phyloP scores from a whole-genome alignment of 768 basidiomycete genomes.

The Suillus plorans region DNA sequence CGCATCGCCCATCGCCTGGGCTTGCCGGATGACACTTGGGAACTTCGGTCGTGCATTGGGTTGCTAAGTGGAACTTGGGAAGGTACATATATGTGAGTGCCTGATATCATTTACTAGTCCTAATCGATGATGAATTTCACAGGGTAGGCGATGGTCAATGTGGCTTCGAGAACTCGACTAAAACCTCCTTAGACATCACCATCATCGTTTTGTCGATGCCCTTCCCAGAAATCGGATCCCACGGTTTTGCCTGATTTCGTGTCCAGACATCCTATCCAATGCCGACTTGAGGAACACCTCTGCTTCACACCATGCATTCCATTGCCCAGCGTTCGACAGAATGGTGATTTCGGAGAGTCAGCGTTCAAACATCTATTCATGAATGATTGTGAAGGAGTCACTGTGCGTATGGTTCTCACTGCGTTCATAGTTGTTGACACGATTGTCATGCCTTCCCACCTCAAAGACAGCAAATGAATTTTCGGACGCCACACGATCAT shows the following conservation, averaged over 20 bases:
- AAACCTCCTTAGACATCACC: slow-evolving; percentile 27
- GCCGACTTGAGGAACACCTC: slow-evolving; percentile 44
- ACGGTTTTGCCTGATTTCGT: slow-evolving; percentile 33
- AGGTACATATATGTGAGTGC: slow-evolving; percentile 54
- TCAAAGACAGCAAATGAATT: slow-evolving; percentile 24
- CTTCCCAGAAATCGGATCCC: slow-evolving; percentile 11
- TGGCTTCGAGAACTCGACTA: neutral
- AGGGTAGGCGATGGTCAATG: neutral
- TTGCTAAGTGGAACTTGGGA: slow-evolving; percentile 59
- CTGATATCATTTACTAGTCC: slow-evolving; percentile 20
- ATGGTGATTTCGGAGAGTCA: slow-evolving; percentile 19
- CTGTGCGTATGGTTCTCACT: slow-evolving; percentile 21
- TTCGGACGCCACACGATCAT: slow-evolving; percentile 25
- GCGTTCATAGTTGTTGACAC: slow-evolving; percentile 8
- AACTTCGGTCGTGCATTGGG: slow-evolving; percentile 38
- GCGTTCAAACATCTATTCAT: neutral
- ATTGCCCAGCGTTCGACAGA: slow-evolving; percentile 22
- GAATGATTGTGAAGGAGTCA: slow-evolving; percentile 16
- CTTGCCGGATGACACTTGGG: slow-evolving; percentile 20
- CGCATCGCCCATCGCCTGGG: slow-evolving; percentile 25
- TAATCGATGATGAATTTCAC: neutral
- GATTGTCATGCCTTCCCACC: slow-evolving; percentile 21
- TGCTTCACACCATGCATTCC: slow-evolving; percentile 41
- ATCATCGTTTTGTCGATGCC: slow-evolving; percentile 15
- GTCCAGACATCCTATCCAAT: slow-evolving; percentile 51